Evolutionary conservation across 768 basidiomycete genomes (phyloP), one percentile per base, ranked within the genome.

Genomic region (Phaeolepiota aurea): DNA sequence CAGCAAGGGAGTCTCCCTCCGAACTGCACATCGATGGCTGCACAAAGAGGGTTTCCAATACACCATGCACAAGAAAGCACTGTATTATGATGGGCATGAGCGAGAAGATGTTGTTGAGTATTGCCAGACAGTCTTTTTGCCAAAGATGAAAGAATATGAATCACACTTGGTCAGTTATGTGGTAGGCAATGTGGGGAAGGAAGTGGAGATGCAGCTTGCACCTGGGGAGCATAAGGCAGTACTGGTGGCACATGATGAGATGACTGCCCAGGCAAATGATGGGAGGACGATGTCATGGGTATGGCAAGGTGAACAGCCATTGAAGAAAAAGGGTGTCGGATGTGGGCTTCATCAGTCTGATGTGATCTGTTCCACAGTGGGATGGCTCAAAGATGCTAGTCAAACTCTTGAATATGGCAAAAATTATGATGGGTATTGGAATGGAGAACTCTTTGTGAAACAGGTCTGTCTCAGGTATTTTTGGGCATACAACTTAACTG

Each of bases 381-480:
- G 66, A 1, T 54, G 51, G 42, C 20, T 68, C 10, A 23, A 37
- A 4, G 61, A 56, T 9, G 65, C 57, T 11, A 50, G 58, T 11
- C 58, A 63, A 42, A 44, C 44, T 13, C 38, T 66, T 5, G 62
- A 69, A 36, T 68, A 69, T 54, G 66, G 65, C 3, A 71, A 69
- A 38, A 68, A 65, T 48, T 59, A 70, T 44, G 57, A 68, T 4
- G 65, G 68, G 1, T 63, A 57, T 39, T 63, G 63, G 63, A 59
- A 40, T 9, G 60, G 64, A 1, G 54, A 62, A 40, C 35, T 56
- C 0, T 63, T 43, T 37, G 46, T 44, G 36, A 47, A 47, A 31
- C 48, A 49, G 39, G 46, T 47, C 9, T 4, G 35, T 34, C 15
- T 43, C 13, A n/a, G n/a, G n/a, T n/a, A n/a, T n/a, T n/a, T n/a